A percentile compares a stretch with the other conserved stretches of the same genome.
Evolutionary conservation across 1,284 basidiomycete genomes (phyloP).

Genomic region (Exobasidium cylindrosporum): DNA sequence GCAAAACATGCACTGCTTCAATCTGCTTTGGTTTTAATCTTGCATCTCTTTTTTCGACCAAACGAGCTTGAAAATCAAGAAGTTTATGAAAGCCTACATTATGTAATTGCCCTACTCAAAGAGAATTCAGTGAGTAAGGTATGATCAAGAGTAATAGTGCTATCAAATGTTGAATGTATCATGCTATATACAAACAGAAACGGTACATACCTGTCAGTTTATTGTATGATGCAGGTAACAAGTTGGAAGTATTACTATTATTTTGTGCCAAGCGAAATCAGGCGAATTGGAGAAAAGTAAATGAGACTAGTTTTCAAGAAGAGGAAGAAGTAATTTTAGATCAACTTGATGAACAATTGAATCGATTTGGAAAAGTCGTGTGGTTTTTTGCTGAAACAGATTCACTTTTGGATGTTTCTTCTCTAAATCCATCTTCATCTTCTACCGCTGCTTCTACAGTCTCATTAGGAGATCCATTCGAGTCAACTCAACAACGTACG

Average conservation of each 20-base stretch:
- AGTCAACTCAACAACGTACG: not conserved
- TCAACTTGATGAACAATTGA: not conserved
- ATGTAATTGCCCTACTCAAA: not conserved
- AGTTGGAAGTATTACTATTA: not conserved
- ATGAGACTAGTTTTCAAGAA: too few species aligned
- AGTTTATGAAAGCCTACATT: not conserved
- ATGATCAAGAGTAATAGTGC: too few species aligned
- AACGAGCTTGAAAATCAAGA: not conserved
- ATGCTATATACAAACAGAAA: not conserved
- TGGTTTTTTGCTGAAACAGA: not conserved
- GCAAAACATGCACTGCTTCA: not conserved
- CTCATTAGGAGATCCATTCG: not conserved
- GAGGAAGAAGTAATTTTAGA: not conserved
- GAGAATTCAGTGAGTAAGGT: not conserved
- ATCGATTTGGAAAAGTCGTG: not conserved
- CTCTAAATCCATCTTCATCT: not conserved
- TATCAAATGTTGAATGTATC: too few species aligned
- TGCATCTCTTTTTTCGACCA: not conserved
- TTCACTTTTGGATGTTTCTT: not conserved
- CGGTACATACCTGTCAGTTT: not conserved
- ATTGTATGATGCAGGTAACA: not conserved
- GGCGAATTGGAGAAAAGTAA: not conserved
- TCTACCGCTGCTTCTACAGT: not conserved
- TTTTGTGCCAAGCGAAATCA: not conserved
- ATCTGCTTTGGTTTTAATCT: not conserved